Conservation (phyloP, 768 basidiomycete species). For the Macrolepiota fuliginosa region DNA sequence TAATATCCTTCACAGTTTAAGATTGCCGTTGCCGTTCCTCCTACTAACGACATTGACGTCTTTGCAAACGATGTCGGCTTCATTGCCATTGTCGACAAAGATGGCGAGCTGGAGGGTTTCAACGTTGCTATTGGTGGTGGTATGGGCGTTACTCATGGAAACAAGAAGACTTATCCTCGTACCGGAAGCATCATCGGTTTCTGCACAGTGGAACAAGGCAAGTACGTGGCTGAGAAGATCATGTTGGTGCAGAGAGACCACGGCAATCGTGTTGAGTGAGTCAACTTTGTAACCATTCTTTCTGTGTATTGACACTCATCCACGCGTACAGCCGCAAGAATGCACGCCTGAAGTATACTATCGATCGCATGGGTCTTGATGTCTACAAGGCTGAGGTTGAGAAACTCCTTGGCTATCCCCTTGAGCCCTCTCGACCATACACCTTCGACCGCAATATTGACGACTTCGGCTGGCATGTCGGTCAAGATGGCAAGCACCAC, state of each 20-base stretch:
- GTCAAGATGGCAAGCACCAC: conserved; percentile 85
- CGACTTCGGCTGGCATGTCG: conserved; percentile 91
- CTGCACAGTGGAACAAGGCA: conserved; percentile 85
- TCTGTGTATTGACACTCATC: background rate
- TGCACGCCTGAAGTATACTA: conserved; percentile 93
- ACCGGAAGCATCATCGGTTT: conserved; percentile 87
- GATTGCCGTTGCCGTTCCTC: conserved; percentile 93
- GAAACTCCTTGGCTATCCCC: conserved; percentile 75
- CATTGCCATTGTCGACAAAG: conserved; percentile 83
- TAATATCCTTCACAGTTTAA: conserved; percentile 68
- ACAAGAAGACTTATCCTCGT: conserved; percentile 98
- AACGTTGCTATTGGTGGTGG: conserved; percentile 94
- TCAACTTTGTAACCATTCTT: conserved; percentile 14
- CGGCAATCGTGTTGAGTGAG: conserved; percentile 92
- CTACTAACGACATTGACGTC: conserved; percentile 94
- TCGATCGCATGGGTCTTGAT: conserved; percentile 94
- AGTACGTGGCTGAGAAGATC: conserved; percentile 85
- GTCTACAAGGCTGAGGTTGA: conserved; percentile 90
- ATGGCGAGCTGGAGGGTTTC: conserved; percentile 84
- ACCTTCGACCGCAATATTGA: conserved; percentile 88
- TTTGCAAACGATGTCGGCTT: conserved; percentile 96
- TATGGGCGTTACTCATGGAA: conserved; percentile 99
- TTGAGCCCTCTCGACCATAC: conserved; percentile 74
- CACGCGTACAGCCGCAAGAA: conserved; percentile 59
- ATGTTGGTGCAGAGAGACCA: conserved; percentile 94